Conservation (phyloP, 345 rosid species). For the Hypericum androsaemum region DNA sequence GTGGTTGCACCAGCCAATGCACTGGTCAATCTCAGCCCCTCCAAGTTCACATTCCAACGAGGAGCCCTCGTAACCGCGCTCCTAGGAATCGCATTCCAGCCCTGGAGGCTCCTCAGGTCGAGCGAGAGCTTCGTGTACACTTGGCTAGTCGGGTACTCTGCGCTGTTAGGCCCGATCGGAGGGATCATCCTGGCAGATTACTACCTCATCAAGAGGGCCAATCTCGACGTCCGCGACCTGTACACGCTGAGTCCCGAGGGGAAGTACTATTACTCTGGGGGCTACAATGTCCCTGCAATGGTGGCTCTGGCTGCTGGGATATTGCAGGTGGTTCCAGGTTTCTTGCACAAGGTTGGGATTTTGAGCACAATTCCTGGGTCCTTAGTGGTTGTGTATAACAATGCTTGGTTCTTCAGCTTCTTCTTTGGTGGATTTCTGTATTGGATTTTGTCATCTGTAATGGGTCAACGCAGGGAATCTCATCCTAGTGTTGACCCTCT, state of each 20-base stretch:
- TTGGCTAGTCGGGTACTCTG: constrained; percentile 88
- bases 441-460: constrained; percentile 38
- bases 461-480: constrained; percentile 23
- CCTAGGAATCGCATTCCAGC: constrained; percentile 77
- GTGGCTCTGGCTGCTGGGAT: constrained; percentile 57
- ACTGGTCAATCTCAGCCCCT: constrained; percentile 73
- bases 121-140: constrained; percentile 96
- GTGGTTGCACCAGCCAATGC: constrained; percentile 93
- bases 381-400: constrained; percentile 53
- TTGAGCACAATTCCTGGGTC: constrained; percentile 26
- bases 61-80: constrained; percentile 80
- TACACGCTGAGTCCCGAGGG: constrained; percentile 53
- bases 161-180: constrained; percentile 75
- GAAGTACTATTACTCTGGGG: constrained; percentile 50
- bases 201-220: constrained; percentile 40
- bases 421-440: constrained; percentile 51
- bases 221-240: constrained; percentile 43
- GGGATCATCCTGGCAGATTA: constrained; percentile 72
- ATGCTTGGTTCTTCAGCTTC: constrained; percentile 87
- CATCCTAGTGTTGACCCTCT: constrained; percentile 33
- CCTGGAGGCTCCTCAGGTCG: constrained; percentile 73
- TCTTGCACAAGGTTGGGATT: constrained; percentile 59
- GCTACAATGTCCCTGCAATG: constrained; percentile 53
- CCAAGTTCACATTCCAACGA: constrained; percentile 64
- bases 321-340: constrained; percentile 76